Conservation (phyloP, 78 protist genomes). For the Bodo saltans region DNA sequence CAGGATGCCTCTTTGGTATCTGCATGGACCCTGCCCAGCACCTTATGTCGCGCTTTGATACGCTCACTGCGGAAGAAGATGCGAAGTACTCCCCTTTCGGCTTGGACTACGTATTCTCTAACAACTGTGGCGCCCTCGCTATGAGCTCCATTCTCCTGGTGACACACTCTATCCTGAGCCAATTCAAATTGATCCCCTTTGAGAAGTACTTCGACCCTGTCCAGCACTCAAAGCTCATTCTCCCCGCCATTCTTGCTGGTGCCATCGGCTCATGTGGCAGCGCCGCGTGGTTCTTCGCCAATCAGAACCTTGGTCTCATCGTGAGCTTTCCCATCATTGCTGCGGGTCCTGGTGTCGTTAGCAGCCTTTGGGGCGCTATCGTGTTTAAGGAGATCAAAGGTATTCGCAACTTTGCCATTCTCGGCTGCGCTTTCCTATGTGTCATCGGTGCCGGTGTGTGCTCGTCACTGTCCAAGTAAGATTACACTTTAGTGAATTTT, state of each 20-base stretch:
- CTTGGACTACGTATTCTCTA: constrained; percentile 62
- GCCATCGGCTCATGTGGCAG: constrained; percentile 64
- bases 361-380: constrained; percentile 27
- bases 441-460: no score
- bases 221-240: no score
- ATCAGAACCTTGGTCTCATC: constrained; percentile 44
- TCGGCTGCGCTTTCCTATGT: constrained; percentile 46
- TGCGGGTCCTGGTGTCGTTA: constrained; percentile 66
- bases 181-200: no score
- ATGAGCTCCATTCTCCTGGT: no score
- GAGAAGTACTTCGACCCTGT: no score
- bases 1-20: constrained; percentile 40
- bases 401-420: constrained; percentile 49
- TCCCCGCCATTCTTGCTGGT: constrained; percentile 64
- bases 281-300: constrained; percentile 43
- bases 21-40: constrained; percentile 42
- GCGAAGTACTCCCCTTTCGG: background rate
- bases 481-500: no score
- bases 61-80: background rate
- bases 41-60: background rate
- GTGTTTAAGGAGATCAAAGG: constrained; percentile 73
- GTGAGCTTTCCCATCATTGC: constrained; percentile 67
- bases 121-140: constrained; percentile 67
- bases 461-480: no score
- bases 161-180: no score